Conservation (phyloP, 352 stramenopile genomes). For the Thalassiosira allenii region DNA sequence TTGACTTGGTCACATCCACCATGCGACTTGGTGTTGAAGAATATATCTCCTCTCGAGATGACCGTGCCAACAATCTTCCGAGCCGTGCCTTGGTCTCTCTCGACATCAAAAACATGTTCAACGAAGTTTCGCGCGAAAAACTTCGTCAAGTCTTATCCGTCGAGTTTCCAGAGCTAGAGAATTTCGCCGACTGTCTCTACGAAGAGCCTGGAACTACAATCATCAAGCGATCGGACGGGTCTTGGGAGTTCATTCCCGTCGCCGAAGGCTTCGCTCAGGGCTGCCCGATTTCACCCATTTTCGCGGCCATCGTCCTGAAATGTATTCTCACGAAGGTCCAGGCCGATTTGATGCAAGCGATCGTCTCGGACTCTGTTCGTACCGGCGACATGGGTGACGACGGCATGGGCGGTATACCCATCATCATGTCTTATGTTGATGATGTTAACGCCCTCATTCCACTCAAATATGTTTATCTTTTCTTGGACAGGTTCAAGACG, state of each 20-base stretch:
- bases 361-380: background rate
- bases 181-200: slow-evolving; percentile 20
- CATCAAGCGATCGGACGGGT: slow-evolving; percentile 1
- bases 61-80: background rate
- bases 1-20: slow-evolving; percentile 11
- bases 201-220: background rate
- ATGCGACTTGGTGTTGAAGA: slow-evolving; percentile 2
- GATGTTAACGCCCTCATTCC: slow-evolving; percentile 26
- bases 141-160: background rate
- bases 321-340: slow-evolving; percentile 19
- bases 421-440: slow-evolving; percentile 30
- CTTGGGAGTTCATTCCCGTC: slow-evolving; percentile 18
- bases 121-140: slow-evolving; percentile 32
- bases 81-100: slow-evolving; percentile 25
- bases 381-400: background rate
- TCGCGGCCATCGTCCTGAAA: slow-evolving; percentile 19
- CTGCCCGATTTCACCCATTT: slow-evolving; percentile 35
- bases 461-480: slow-evolving; percentile 20
- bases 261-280: slow-evolving; percentile 39
- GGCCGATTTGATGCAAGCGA: background rate
- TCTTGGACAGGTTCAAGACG: slow-evolving; percentile 5
- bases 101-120: slow-evolving; percentile 60
- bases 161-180: background rate
- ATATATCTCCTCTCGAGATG: slow-evolving; percentile 6
- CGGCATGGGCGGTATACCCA: slow-evolving; percentile 1